These are phyloP conservation scores for Thraustochytrium sp. DNA, from an alignment of 352 stramenopile genomes.

Conservation along the genomic window DNA sequence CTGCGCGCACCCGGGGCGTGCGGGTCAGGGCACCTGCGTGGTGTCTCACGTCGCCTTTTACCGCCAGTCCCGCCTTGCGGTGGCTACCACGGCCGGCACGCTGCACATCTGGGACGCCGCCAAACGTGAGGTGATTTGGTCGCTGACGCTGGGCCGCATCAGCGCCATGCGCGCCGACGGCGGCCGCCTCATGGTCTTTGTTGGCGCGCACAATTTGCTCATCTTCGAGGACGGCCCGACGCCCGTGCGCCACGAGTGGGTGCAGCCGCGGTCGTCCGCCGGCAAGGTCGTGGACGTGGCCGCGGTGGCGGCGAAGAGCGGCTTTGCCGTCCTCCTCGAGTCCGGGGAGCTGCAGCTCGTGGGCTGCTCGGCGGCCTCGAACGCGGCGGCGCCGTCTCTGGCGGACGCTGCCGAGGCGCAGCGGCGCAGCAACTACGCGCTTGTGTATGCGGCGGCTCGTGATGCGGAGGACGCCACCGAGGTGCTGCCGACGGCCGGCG, in stretches of 20 bases:
- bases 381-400: too few species aligned
- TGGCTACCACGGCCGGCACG: not conserved
- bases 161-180: not conserved
- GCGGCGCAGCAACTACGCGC: not conserved
- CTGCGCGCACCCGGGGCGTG: slow-evolving; percentile 47
- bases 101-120: not conserved
- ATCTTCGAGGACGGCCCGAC: not conserved
- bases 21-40: not conserved
- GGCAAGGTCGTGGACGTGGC: not conserved
- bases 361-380: not conserved
- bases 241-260: not conserved
- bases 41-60: slow-evolving; percentile 5
- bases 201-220: not conserved
- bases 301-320: not conserved
- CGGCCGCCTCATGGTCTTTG: not conserved
- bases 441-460: not conserved
- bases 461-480: not conserved
- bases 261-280: not conserved
- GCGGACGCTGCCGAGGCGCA: not conserved
- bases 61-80: not conserved
- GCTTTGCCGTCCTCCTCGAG: not conserved
- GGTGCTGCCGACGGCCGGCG: not conserved
- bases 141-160: not conserved
- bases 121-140: not conserved
- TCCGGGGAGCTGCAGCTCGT: not conserved